Percentiles rank a stretch among this genome's conserved stretches.
These are phyloP conservation scores for Serendipita sp. DNA, from an alignment of 768 basidiomycete species.

Conservation along the genomic window DNA sequence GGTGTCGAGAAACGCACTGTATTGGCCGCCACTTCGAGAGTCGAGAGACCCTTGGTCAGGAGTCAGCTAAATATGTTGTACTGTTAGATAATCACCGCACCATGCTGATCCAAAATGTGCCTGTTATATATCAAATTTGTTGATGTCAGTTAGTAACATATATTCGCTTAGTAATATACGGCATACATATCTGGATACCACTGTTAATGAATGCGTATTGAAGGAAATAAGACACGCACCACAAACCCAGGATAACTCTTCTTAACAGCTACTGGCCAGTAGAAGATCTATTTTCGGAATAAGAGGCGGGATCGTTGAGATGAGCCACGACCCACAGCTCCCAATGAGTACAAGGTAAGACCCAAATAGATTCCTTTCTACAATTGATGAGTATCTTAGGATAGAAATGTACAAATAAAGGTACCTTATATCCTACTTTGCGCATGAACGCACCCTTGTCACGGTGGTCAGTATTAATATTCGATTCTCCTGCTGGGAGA, in stretches of 20 bases:
- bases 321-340: no score
- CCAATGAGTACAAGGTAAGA: no score
- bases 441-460: slow-evolving; percentile 10
- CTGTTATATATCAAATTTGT: no score
- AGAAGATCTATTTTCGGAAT: background rate
- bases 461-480: background rate
- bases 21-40: slow-evolving; percentile 60
- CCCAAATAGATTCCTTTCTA: no score
- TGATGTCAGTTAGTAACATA: no score
- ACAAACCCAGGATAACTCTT: slow-evolving; percentile 14
- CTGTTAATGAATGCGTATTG: no score
- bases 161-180: no score
- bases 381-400: no score
- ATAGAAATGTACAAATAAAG: no score
- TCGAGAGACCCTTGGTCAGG: slow-evolving; percentile 35
- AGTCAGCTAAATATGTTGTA: slow-evolving; percentile 10
- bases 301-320: background rate
- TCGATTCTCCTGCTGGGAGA: background rate
- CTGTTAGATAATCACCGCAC: no score
- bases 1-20: slow-evolving; percentile 24
- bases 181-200: no score
- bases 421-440: slow-evolving; percentile 10
- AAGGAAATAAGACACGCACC: background rate
- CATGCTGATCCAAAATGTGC: no score
- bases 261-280: slow-evolving; percentile 19